Evolutionary conservation across 1,284 basidiomycete genomes (phyloP).

Genomic region (Trichosporon sp.): DNA sequence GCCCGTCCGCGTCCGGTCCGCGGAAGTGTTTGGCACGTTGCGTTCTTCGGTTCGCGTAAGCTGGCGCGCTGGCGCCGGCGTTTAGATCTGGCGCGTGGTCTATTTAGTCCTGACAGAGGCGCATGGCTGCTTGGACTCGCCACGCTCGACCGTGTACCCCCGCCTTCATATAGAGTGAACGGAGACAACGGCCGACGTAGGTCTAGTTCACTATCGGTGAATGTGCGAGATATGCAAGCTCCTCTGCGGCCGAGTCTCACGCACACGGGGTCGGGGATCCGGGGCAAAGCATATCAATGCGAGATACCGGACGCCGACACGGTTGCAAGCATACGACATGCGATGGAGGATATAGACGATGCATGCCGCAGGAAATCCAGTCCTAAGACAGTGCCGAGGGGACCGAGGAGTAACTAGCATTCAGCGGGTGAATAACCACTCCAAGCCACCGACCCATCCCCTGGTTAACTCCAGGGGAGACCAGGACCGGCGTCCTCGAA

Average conservation of each 20-base stretch:
- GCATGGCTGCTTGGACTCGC: too few relatives aligned
- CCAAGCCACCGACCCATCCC: slow-evolving; percentile 19
- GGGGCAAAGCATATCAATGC: not conserved
- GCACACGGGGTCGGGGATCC: not conserved
- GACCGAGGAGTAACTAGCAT: slow-evolving; percentile 11
- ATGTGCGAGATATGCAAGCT: not conserved
- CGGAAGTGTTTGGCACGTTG: not conserved
- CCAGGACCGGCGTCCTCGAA: not conserved
- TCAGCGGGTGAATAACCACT: slow-evolving; percentile 12
- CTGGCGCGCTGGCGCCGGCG: not conserved
- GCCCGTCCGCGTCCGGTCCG: not conserved
- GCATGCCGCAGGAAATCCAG: slow-evolving; percentile 3
- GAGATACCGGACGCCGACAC: not conserved
- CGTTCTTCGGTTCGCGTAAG: slow-evolving; percentile 2
- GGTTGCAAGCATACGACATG: not conserved
- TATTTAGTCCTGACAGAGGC: not conserved
- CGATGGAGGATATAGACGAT: not conserved
- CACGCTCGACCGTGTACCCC: too few relatives aligned
- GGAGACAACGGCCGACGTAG: not conserved
- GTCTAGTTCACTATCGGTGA: not conserved
- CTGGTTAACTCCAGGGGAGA: not conserved
- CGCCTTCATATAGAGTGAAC: not conserved
- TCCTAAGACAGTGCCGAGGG: slow-evolving; percentile 3
- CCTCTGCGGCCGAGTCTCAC: not conserved
- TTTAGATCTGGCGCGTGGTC: not conserved